Evolutionary conservation across 2,329 filamentous ascomycete genomes (phyloP), one percentile per base, ranked within the genome.

Genomic region (Fusarium hainanense): DNA sequence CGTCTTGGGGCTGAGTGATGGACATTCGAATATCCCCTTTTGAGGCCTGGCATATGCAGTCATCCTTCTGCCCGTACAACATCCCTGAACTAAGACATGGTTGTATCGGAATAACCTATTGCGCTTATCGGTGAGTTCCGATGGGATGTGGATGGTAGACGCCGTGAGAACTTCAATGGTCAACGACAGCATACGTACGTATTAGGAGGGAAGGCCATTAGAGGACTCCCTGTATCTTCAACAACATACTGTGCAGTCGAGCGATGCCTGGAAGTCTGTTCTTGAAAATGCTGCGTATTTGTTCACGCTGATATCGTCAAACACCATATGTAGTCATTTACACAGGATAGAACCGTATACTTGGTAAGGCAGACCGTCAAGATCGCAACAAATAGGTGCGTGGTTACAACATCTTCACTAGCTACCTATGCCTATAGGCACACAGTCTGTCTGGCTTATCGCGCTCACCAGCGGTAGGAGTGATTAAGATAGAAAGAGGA

Each of bases 51-150:
- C 32, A 50, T 49, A 50, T 56, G 54, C 54, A 13, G 54, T 56
- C 54, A 56, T 56, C 43, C n/a, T 56, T 52, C 18, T 16, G 23
- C n/a, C 20, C 11, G 30, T 8, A 10, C 23, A 37, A 27, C 43
- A 56, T 50, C 54, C 14, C 23, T 56, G 42, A 12, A 9, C 21
- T 32, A 34, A 55, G 28, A 48, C 52, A 47, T 55, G 28, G 41
- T 25, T 34, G n/a, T 27, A 28, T 27, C 49, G 34, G 16, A 28
- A 21, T 25, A 51, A 51, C 49, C 21, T 41, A 41, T 28, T 41
- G 12, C 23, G 40, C 14, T 41, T 16, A 20, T 28, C 10, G 18
- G 20, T 25, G 25, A 37, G 18, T 52, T 40, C 34, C 34, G 34
- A 21, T 21, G 21, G 3, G 21, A 21, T 21, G 21, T 21, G 21